These are phyloP conservation scores for Eimeria necatrix DNA, from an alignment of 169 alveolate species.

Conservation along the genomic window DNA sequence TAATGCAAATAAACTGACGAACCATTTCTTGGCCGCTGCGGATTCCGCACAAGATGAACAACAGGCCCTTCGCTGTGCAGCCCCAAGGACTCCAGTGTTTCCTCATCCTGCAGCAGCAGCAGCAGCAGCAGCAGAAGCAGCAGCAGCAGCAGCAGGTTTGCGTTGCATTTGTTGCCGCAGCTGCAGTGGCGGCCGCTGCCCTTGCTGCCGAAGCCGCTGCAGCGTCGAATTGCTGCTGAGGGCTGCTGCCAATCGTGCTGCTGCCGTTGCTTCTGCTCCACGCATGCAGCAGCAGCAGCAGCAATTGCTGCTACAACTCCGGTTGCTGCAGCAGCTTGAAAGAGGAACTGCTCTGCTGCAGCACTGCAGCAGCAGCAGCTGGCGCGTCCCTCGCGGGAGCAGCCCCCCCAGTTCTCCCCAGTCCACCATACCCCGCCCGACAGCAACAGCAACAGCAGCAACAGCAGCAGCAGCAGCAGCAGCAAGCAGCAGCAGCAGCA, in stretches of 20 bases:
- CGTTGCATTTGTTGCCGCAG: neutral
- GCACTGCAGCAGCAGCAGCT: too few species aligned
- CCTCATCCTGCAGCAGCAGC: constrained; percentile 25
- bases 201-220: neutral
- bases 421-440: neutral
- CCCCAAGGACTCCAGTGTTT: neutral
- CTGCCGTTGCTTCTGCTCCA: neutral
- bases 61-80: constrained; percentile 1
- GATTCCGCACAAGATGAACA: constrained; percentile 20
- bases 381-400: neutral
- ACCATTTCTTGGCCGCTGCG: neutral
- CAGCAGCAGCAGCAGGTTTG: neutral
- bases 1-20: neutral
- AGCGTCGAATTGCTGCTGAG: neutral
- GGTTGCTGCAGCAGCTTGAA: neutral
- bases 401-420: neutral
- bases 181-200: neutral
- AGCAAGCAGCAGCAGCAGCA: neutral
- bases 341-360: neutral
- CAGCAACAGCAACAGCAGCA: neutral
- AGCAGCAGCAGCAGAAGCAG: neutral
- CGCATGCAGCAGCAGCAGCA: neutral
- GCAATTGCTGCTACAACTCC: neutral
- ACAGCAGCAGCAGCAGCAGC: neutral
- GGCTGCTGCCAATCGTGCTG: too few species aligned